A percentile compares a stretch with the other conserved stretches of the same genome.
phyloP scores from a whole-genome alignment of 768 basidiomycete genomes.

The Tricholoma flavovirens region DNA sequence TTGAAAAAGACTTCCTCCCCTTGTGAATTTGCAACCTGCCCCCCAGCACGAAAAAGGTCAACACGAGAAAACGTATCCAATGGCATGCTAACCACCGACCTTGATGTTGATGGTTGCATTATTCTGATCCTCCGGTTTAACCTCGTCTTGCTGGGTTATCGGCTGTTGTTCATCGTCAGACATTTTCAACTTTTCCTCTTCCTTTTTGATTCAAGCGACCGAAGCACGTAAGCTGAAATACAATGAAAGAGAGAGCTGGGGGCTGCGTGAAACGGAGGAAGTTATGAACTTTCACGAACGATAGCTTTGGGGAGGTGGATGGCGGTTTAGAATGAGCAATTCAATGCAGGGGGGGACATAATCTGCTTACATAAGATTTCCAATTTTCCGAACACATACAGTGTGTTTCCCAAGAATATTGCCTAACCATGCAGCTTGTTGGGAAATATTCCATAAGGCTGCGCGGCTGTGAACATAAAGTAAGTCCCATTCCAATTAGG shows the following conservation, averaged over 20 bases:
- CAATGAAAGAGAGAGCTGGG: neutral
- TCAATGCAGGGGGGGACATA: neutral
- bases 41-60: neutral
- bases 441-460: too few relatives aligned
- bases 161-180: conserved; percentile 45
- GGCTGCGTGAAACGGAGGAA: neutral
- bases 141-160: conserved; percentile 30
- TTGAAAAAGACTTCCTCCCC: conserved; percentile 96
- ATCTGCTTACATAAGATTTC: conserved; percentile 3
- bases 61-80: neutral
- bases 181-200: conserved; percentile 30
- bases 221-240: neutral
- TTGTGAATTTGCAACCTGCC: conserved; percentile 26
- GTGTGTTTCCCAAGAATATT: too few relatives aligned
- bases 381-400: neutral
- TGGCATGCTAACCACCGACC: conserved; percentile 31
- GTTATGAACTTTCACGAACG: neutral
- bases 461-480: too few relatives aligned
- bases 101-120: conserved; percentile 70
- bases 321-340: neutral
- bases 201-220: neutral
- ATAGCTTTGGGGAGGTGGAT: neutral
- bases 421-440: too few relatives aligned
- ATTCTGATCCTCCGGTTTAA: conserved; percentile 54
- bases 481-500: too few relatives aligned